phyloP scores from a whole-genome alignment of 2,329 filamentous ascomycete species.

The Dothistroma pini region DNA sequence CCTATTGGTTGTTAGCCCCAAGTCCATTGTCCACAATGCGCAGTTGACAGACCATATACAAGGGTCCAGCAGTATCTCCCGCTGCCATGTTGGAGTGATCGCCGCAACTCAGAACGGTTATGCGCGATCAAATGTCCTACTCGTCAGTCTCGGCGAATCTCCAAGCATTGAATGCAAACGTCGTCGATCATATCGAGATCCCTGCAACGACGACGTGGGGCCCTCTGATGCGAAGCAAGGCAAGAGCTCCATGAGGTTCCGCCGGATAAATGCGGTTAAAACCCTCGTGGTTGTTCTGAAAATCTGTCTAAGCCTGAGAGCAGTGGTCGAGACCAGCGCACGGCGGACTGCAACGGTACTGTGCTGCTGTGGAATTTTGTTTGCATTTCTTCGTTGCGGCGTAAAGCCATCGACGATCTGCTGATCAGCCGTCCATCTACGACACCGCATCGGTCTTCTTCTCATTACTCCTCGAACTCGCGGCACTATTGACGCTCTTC shows the following conservation, averaged over 20 bases:
- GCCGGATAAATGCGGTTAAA: constrained; percentile 7
- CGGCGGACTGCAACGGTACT: background rate
- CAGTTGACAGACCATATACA: constrained; percentile 17
- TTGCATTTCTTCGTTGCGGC: background rate
- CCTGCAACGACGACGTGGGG: background rate
- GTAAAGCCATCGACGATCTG: background rate
- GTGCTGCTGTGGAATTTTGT: background rate
- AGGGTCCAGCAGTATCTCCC: constrained; percentile 7
- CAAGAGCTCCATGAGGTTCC: background rate
- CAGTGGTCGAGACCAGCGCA: background rate
- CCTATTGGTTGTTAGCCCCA: constrained; percentile 36
- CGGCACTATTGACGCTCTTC: constrained; percentile 14
- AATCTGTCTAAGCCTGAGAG: background rate
- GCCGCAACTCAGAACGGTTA: background rate
- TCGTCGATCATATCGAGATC: background rate
- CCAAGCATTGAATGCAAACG: background rate
- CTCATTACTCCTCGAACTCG: constrained; percentile 1
- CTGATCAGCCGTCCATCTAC: background rate
- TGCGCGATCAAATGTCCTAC: background rate
- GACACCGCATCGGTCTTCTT: background rate
- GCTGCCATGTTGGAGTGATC: constrained; percentile 5
- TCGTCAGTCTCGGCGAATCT: background rate
- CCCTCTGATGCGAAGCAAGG: background rate
- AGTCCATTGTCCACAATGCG: no score
- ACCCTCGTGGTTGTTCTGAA: background rate